A percentile compares a stretch with the other conserved stretches of the same genome.
phyloP scores from a whole-genome alignment of 768 basidiomycete species.

The Amanita rubescens region DNA sequence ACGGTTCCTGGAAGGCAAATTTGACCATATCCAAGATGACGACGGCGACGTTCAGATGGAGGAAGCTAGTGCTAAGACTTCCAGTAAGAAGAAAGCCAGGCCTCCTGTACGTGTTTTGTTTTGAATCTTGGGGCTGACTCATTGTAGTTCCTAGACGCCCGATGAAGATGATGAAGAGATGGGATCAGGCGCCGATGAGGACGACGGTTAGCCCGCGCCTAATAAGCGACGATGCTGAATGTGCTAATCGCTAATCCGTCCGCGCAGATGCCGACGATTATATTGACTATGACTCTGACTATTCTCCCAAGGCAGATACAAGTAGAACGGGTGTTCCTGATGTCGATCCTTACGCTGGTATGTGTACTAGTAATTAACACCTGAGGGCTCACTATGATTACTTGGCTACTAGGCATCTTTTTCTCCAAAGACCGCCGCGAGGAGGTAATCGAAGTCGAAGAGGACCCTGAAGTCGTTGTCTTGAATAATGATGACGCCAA shows the following conservation, averaged over 20 bases:
- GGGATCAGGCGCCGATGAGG: conserved; percentile 44
- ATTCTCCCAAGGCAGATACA: conserved; percentile 38
- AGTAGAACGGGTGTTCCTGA: conserved; percentile 36
- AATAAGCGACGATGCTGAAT: not conserved
- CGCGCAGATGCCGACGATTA: conserved; percentile 42
- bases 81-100: conserved; percentile 15
- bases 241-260: not conserved
- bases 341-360: conserved; percentile 88
- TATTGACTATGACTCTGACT: conserved; percentile 81
- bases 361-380: conserved; percentile 9
- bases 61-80: not conserved
- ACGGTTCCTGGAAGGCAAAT: conserved; percentile 76
- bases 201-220: conserved; percentile 34
- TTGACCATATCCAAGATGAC: conserved; percentile 61
- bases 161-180: conserved; percentile 44
- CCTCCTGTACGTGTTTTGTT: conserved; percentile 22
- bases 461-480: conserved; percentile 51
- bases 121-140: too few species aligned
- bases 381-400: conserved; percentile 9
- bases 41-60: conserved; percentile 42
- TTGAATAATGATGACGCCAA: conserved; percentile 28
- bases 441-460: conserved; percentile 88
- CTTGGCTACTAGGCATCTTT: conserved; percentile 59
- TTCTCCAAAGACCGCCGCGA: conserved; percentile 92
- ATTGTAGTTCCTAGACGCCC: conserved; percentile 55